Conservation (phyloP, 805 yeast species). For the Cyberlindnera maritima region DNA sequence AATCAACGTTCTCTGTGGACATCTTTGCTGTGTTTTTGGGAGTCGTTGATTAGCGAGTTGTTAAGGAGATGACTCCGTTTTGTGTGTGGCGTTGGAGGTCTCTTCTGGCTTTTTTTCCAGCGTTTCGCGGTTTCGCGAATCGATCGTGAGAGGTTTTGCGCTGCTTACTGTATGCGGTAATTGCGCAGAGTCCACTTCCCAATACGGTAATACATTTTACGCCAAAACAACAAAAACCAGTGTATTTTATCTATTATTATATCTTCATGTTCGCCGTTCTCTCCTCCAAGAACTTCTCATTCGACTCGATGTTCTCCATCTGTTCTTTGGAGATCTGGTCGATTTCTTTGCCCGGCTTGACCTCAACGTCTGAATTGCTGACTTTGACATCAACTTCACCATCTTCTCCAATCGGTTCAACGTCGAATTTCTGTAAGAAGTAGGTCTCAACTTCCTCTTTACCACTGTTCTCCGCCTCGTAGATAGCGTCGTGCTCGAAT, state of each 20-base stretch:
- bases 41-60: no score
- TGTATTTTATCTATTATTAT: background rate
- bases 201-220: background rate
- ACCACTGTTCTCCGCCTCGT: slow-evolving; percentile 81
- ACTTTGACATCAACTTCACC: slow-evolving; percentile 33
- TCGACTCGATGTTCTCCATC: slow-evolving; percentile 37
- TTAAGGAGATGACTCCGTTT: no score
- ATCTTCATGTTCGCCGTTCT: slow-evolving; percentile 23
- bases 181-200: no score
- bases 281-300: slow-evolving; percentile 30
- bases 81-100: no score
- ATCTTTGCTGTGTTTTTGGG: background rate
- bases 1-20: slow-evolving; percentile 18
- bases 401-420: slow-evolving; percentile 57
- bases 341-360: slow-evolving; percentile 50
- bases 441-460: slow-evolving; percentile 76
- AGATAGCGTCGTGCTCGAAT: slow-evolving; percentile 79
- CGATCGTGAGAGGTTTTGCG: no score
- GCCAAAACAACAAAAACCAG: background rate
- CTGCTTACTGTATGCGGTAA: no score
- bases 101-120: no score
- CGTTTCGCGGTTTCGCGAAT: no score
- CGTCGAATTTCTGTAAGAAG: slow-evolving; percentile 68
- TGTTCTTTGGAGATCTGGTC: slow-evolving; percentile 47
- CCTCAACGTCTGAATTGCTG: slow-evolving; percentile 33